Base-by-base conservation (phyloP, 1,284 basidiomycete genomes). In the Cutaneotrichosporon curvatum region DNA sequence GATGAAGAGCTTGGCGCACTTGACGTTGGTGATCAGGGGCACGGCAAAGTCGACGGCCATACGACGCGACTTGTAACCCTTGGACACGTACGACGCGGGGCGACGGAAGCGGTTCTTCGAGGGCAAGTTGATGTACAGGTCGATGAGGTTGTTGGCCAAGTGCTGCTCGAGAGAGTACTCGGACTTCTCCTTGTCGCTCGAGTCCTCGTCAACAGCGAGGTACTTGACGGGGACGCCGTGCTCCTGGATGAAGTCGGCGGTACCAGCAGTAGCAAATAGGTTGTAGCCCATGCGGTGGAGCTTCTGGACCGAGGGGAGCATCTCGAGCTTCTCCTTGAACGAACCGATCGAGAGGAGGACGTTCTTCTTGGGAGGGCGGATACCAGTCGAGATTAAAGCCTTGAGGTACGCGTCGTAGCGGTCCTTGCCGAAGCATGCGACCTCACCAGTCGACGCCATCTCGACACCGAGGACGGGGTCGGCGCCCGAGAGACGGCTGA, bases 11-110 rank as follows among this genome's bases (percentile, higher is more conserved):
- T 98, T 98, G 55, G 95, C 95, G 67, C 91, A 92, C 78, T 99
- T 98, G 74, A 98, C 87, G 69, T 99, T 98, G 50, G 94, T 98
- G 69, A 98, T 91, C 45, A 98, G 78, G 0, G 95, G 94, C 32
- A 98, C 84, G 28, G 91, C 92, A 64, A 94, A 96, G 73, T 99
- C 94, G 56, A 99, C 94, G n/a, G 95, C 94, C 87, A 97, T 92
- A 57, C 94, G 86, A 68, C 95, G 87, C 25, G 91, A 94, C 54
- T 83, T 82, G 73, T 98, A 98, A 11, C 94, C 95, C 72, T 95
- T 94, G 68, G 90, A 96, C 47, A 90, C 83, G 70, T 97, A 98
- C 70, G 85, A 94, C 14, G 91, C 92, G 9, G 94, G 94, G 38
- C 95, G 87, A 55, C 95, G 87, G 73, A 91, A 98, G 67, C 92